Base-by-base conservation (phyloP, 768 basidiomycete species). In the Aureoboletus auriporus region DNA sequence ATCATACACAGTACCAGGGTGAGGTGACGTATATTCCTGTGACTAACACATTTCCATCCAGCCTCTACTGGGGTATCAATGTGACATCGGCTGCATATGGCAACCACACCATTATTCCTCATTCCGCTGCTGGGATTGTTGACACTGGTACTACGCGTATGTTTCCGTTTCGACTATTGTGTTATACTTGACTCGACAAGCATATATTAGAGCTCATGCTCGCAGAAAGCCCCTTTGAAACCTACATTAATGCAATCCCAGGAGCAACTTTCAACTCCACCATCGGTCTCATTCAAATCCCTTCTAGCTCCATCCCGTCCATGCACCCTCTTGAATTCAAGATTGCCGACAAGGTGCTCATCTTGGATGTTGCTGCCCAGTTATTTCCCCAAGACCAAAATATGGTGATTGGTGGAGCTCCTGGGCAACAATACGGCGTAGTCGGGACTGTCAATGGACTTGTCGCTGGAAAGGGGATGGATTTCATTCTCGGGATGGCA, bases 161-260 rank as follows among this genome's bases (percentile, higher is more conserved):
- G 42, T 14, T 33, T 33, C 29, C 13, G 9, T 17, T 13, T 23
- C 14, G n/a, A 23, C n/a, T 9, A 30, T 4, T n/a, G 20, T 3
- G 3, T n/a, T 5, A 13, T 14, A 13, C 17, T 37, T 8, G 17
- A 13, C 33, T 30, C 33, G 4, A 42, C 31, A 12, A 23, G 20
- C 4, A 1, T 8, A 3, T 23, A 43, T 20, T n/a, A 43, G 42
- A 7, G 11, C 13, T 33, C 12, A 2, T 29, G 2, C 31, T 63
- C 33, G 58, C 58, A 13, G 35, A 52, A 14, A 38, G 60, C 14
- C 37, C 42, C 39, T 56, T 59, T 28, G 14, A n/a, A 0, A 7
- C 27, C 8, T 59, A 59, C 43, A 16, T 50, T 23, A 23, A 16
- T n/a, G 39, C 53, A 8, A 59, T 58, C 31, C 56, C 57, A 8